A percentile compares a stretch with the other conserved stretches of the same genome.
Evolutionary conservation across 2,329 filamentous ascomycete species (phyloP).

Genomic region (Fusarium sp.): DNA sequence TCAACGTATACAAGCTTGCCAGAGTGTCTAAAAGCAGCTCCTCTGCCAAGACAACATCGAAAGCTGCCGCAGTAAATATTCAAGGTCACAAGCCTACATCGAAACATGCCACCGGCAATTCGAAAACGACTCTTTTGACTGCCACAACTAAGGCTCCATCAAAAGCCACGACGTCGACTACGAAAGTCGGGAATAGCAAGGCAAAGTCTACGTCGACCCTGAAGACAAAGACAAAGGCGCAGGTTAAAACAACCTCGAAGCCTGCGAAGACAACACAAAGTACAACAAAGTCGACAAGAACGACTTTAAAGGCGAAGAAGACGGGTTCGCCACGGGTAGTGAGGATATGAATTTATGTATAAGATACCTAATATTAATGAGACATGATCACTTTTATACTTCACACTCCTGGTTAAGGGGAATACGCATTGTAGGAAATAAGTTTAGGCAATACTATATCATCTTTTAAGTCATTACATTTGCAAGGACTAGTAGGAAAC

Average conservation of each 20-base stretch:
- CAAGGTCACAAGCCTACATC: conserved; percentile 4
- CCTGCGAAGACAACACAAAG: background rate
- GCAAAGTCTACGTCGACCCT: background rate
- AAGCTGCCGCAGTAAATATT: background rate
- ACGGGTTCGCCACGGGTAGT: too few relatives aligned
- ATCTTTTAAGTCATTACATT: too few relatives aligned
- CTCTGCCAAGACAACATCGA: conserved; percentile 1
- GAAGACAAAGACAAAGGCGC: background rate
- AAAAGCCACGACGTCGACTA: background rate
- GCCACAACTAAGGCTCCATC: background rate
- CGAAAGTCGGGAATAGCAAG: background rate
- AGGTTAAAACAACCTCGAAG: background rate
- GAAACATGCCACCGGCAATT: background rate
- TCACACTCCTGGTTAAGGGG: too few relatives aligned
- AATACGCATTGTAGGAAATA: too few relatives aligned
- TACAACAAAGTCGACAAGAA: background rate
- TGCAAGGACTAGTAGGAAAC: too few relatives aligned
- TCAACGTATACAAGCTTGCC: conserved; percentile 39
- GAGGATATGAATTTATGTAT: too few relatives aligned
- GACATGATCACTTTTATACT: too few relatives aligned
- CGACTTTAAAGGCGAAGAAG: too few relatives aligned
- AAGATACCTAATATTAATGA: too few relatives aligned
- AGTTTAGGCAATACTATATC: too few relatives aligned
- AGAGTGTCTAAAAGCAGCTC: conserved; percentile 9
- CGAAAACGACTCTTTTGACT: background rate